Conservation (phyloP, 257 asterid genomes). For the Capsicum pubescens region DNA sequence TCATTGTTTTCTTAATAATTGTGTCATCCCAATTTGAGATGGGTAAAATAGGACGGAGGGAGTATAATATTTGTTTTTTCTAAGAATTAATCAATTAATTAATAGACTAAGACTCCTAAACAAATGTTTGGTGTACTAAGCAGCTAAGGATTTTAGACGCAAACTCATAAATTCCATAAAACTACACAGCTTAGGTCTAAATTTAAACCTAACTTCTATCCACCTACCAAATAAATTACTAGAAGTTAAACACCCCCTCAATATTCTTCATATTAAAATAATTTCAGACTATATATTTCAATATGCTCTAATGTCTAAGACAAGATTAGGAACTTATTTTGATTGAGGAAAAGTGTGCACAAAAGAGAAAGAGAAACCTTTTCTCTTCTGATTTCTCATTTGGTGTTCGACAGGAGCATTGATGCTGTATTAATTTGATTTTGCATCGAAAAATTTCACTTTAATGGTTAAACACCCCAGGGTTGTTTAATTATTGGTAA, state of each 20-base stretch:
- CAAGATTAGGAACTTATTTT: neutral
- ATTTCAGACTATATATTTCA: neutral
- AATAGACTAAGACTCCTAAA: neutral
- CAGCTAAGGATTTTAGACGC: constrained; percentile 22
- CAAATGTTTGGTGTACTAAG: constrained; percentile 11
- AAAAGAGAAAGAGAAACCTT: neutral
- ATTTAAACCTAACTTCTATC: constrained; percentile 12
- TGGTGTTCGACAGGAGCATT: neutral
- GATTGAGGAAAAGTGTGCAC: neutral
- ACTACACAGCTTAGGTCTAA: neutral
- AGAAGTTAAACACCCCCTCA: neutral
- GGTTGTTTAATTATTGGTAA: neutral
- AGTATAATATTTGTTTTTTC: neutral
- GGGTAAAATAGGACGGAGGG: too few relatives aligned
- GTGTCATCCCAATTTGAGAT: too few relatives aligned
- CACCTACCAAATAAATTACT: neutral
- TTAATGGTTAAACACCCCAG: too few relatives aligned
- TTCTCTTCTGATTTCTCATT: neutral
- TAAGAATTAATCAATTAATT: neutral
- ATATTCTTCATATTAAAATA: neutral
- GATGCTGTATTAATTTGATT: neutral
- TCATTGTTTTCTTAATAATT: too few relatives aligned
- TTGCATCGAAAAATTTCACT: neutral
- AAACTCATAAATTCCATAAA: constrained; percentile 17
- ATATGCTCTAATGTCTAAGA: neutral